Conservation (phyloP, 345 rosid genomes). For the Arabidopsis suecica region DNA sequence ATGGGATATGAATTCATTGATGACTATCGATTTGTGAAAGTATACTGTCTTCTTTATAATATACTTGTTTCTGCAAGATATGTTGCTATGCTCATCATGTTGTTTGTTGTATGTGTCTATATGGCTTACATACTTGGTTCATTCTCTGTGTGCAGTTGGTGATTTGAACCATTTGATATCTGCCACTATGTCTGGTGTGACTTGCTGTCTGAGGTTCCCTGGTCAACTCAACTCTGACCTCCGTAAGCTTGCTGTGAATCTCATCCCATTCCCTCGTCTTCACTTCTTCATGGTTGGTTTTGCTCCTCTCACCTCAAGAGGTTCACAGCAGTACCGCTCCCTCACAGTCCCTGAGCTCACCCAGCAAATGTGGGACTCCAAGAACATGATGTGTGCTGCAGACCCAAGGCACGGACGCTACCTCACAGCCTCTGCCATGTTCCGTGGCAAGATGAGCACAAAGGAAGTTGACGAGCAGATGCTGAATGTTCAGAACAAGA, state of each 20-base stretch:
- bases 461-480: conserved; percentile 92
- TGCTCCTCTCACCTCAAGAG: conserved; percentile 77
- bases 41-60: too few relatives aligned
- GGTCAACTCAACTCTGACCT: conserved; percentile 88
- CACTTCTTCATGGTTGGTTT: conserved; percentile 93
- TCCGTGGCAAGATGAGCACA: conserved; percentile 92
- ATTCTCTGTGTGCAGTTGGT: conserved; percentile 55
- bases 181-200: conserved; percentile 84
- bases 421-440: conserved; percentile 89
- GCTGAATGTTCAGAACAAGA: conserved; percentile 93
- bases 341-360: conserved; percentile 84
- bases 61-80: too few relatives aligned
- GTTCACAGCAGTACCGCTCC: conserved; percentile 84
- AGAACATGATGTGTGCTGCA: conserved; percentile 90
- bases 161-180: conserved; percentile 87
- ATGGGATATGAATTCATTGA: too few relatives aligned
- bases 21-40: too few relatives aligned
- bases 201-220: conserved; percentile 88
- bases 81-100: too few relatives aligned
- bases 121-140: background rate
- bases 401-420: conserved; percentile 88
- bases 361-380: conserved; percentile 88
- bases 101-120: too few relatives aligned
- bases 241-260: conserved; percentile 76
- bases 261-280: conserved; percentile 80